phyloP scores from a whole-genome alignment of 148 eudicot genomes.

The Pouteria glomerata region DNA sequence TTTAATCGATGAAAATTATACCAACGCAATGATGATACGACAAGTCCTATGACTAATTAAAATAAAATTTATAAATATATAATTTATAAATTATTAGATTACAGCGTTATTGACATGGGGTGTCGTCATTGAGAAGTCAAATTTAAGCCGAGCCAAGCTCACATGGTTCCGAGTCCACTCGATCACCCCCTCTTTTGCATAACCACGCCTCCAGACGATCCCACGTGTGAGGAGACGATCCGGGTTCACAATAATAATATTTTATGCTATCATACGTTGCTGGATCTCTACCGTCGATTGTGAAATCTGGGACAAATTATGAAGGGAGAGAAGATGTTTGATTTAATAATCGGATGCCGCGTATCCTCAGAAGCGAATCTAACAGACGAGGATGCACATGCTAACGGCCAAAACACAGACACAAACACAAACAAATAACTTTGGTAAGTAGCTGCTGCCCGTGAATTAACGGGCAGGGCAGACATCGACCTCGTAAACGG shows the following conservation, averaged over 20 bases:
- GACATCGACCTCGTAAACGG: constrained; percentile 20
- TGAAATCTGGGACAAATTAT: constrained; percentile 10
- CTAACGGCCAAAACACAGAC: constrained; percentile 7
- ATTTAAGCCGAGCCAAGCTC: too few species aligned
- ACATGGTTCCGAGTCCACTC: too few species aligned
- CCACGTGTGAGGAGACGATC: not conserved
- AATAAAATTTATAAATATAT: too few species aligned
- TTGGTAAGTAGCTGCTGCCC: too few species aligned
- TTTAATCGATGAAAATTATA: too few species aligned
- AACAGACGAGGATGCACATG: constrained; percentile 16
- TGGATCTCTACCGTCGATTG: constrained; percentile 7
- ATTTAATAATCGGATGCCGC: not conserved
- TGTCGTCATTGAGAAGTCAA: too few species aligned
- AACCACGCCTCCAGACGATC: not conserved
- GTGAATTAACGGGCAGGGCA: constrained; percentile 11
- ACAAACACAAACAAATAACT: constrained; percentile 8
- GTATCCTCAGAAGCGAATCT: not conserved
- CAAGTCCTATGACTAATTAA: too few species aligned
- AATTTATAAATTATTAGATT: too few species aligned
- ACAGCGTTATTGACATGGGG: too few species aligned
- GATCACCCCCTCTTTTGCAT: too few species aligned
- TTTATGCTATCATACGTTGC: not conserved
- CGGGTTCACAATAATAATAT: not conserved
- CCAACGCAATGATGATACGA: too few species aligned
- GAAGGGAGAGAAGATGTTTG: not conserved